Percentiles rank a stretch among this genome's conserved stretches.
Evolutionary conservation across 352 stramenopile genomes (phyloP).

Genomic region (Phytopythium helicoides): DNA sequence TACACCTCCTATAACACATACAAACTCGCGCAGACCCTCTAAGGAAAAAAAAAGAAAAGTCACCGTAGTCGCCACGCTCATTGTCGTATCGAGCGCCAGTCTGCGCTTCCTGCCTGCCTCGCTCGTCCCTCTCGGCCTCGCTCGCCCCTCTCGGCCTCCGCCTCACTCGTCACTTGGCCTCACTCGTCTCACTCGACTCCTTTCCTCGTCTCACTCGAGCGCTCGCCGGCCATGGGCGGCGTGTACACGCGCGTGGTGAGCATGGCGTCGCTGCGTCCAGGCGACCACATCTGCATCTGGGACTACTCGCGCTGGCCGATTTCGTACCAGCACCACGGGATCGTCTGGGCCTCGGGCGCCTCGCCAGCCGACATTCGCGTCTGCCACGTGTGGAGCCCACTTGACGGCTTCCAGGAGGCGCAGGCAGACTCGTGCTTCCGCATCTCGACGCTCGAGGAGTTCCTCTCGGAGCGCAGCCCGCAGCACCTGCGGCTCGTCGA

Average conservation of each 20-base stretch:
- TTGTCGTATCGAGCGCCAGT: no score
- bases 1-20: no score
- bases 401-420: constrained; percentile 66
- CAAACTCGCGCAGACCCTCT: no score
- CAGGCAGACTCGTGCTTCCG: constrained; percentile 86
- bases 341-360: constrained; percentile 78
- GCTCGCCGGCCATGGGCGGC: constrained; percentile 47
- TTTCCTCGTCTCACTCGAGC: background rate
- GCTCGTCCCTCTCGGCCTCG: no score
- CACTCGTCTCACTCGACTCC: background rate
- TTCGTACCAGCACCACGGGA: constrained; percentile 85
- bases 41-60: no score
- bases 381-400: constrained; percentile 84
- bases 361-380: constrained; percentile 62
- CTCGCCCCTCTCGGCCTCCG: no score
- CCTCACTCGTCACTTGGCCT: background rate
- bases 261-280: constrained; percentile 68
- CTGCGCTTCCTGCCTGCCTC: no score
- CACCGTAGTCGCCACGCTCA: no score
- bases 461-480: constrained; percentile 62
- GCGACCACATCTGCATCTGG: constrained; percentile 86
- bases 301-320: constrained; percentile 84
- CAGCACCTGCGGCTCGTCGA: constrained; percentile 74
- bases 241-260: constrained; percentile 80
- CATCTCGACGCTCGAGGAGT: constrained; percentile 85